These are phyloP conservation scores for Xanthoparmelia taractica DNA, from an alignment of 495 filamentous ascomycete genomes.

Conservation along the genomic window DNA sequence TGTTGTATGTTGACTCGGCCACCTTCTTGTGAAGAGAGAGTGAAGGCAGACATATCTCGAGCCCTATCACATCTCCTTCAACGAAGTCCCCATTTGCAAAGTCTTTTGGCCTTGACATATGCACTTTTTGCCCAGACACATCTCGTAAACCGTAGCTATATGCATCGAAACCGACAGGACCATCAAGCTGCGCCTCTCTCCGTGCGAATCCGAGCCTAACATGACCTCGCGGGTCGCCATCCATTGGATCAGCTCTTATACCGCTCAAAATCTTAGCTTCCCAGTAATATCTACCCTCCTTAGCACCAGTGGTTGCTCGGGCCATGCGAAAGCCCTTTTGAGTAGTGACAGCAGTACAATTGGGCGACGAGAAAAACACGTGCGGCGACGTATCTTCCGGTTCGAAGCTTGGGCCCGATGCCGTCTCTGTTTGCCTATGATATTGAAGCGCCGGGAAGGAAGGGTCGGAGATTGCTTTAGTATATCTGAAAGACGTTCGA, in stretches of 20 bases:
- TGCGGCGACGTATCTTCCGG: slow-evolving; percentile 85
- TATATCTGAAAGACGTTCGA: slow-evolving; percentile 85
- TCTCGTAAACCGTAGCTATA: slow-evolving; percentile 95
- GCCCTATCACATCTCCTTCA: slow-evolving; percentile 89
- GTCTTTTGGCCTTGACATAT: slow-evolving; percentile 83
- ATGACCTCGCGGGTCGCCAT: slow-evolving; percentile 49
- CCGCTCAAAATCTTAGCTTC: slow-evolving; percentile 82
- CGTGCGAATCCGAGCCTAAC: slow-evolving; percentile 86
- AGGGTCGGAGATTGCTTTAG: slow-evolving; percentile 81
- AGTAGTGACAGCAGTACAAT: slow-evolving; percentile 53
- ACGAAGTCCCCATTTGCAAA: slow-evolving; percentile 44
- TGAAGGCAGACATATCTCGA: slow-evolving; percentile 85
- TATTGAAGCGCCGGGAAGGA: slow-evolving; percentile 79
- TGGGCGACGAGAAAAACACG: slow-evolving; percentile 57
- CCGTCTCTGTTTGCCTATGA: slow-evolving; percentile 78
- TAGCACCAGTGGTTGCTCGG: slow-evolving; percentile 77
- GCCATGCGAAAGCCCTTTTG: slow-evolving; percentile 75
- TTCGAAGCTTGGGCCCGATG: slow-evolving; percentile 74
- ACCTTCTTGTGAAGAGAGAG: slow-evolving; percentile 77
- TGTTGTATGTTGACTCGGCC: slow-evolving; percentile 81
- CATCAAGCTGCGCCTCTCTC: slow-evolving; percentile 82
- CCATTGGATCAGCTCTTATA: slow-evolving; percentile 33
- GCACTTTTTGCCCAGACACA: slow-evolving; percentile 79
- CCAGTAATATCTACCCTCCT: slow-evolving; percentile 91
- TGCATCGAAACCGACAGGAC: slow-evolving; percentile 85